These are phyloP conservation scores for Ophiostoma fasciatum DNA, from an alignment of 2,329 filamentous ascomycete genomes.

Conservation along the genomic window DNA sequence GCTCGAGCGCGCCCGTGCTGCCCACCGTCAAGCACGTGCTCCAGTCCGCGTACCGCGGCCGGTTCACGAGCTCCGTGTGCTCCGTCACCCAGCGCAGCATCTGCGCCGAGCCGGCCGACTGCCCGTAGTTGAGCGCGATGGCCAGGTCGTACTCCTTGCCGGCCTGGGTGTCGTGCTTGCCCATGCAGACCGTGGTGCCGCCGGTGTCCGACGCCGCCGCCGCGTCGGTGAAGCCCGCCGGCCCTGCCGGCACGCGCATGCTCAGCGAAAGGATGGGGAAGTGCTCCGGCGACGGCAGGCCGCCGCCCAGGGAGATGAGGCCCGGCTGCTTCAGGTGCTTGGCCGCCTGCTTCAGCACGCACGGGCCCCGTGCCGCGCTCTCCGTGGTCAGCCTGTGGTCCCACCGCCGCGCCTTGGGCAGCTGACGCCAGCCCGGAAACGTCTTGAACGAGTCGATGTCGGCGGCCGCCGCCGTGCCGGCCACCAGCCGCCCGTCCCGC, in stretches of 20 bases:
- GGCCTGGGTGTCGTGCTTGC: conserved; percentile 61
- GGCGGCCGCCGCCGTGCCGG: conserved; percentile 60
- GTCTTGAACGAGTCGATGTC: conserved; percentile 77
- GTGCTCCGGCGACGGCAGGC: conserved; percentile 74
- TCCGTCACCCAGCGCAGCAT: conserved; percentile 84
- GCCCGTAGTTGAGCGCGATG: conserved; percentile 85
- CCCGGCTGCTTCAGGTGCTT: conserved; percentile 65
- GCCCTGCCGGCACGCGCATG: conserved; percentile 55
- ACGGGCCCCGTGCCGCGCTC: conserved; percentile 43
- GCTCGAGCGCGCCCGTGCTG: conserved; percentile 74
- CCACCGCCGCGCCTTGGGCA: conserved; percentile 70
- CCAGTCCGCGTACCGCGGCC: conserved; percentile 86
- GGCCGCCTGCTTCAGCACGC: conserved; percentile 71
- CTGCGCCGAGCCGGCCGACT: conserved; percentile 73
- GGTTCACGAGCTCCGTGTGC: conserved; percentile 82
- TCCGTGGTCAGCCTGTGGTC: conserved; percentile 54
- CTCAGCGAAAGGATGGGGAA: conserved; percentile 78
- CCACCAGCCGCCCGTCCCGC: conserved; percentile 57
- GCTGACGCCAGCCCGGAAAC: conserved; percentile 30
- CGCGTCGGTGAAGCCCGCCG: conserved; percentile 51
- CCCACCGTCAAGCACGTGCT: conserved; percentile 68
- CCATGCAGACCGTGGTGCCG: conserved; percentile 48
- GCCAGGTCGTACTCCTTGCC: conserved; percentile 54
- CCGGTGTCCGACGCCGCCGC: conserved; percentile 37
- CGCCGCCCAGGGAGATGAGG: conserved; percentile 83